A percentile compares a stretch with the other conserved stretches of the same genome.
Evolutionary conservation across 495 filamentous ascomycete genomes (phyloP).

Genomic region (Penicillium fimorum): DNA sequence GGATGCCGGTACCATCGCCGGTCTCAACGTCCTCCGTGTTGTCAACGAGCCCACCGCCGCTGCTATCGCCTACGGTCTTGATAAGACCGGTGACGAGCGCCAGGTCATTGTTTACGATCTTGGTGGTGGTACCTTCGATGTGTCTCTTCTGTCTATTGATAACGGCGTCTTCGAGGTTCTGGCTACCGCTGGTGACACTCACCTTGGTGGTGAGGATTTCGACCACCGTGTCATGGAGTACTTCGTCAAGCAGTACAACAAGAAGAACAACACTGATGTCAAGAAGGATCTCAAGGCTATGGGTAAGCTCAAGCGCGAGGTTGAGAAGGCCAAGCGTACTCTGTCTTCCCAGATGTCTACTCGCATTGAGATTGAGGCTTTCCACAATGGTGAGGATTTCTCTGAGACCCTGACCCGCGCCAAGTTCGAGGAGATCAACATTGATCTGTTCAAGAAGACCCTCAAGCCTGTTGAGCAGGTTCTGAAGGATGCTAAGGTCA

Average conservation of each 20-base stretch:
- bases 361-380: conserved; percentile 96
- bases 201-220: conserved; percentile 99
- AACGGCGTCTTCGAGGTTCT: conserved; percentile 97
- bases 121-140: conserved; percentile 99
- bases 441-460: conserved; percentile 97
- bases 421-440: conserved; percentile 99
- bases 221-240: conserved; percentile 97
- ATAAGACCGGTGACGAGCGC: conserved; percentile 81
- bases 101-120: conserved; percentile 98
- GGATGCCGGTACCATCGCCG: conserved; percentile 92
- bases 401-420: conserved; percentile 96
- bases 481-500: conserved; percentile 86
- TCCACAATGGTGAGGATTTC: conserved; percentile 97
- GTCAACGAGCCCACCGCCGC: conserved; percentile 94
- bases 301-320: conserved; percentile 99
- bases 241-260: conserved; percentile 98
- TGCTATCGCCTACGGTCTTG: conserved; percentile 83
- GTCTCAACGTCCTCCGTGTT: conserved; percentile 94
- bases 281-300: conserved; percentile 96
- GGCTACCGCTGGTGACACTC: conserved; percentile 98
- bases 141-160: conserved; percentile 95
- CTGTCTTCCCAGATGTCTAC: conserved; percentile 98
- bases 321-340: conserved; percentile 99
- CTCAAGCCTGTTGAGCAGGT: conserved; percentile 99
- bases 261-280: conserved; percentile 92